phyloP scores from a whole-genome alignment of 805 yeast species.

The Hemisphaericaspora nanyangensis region DNA sequence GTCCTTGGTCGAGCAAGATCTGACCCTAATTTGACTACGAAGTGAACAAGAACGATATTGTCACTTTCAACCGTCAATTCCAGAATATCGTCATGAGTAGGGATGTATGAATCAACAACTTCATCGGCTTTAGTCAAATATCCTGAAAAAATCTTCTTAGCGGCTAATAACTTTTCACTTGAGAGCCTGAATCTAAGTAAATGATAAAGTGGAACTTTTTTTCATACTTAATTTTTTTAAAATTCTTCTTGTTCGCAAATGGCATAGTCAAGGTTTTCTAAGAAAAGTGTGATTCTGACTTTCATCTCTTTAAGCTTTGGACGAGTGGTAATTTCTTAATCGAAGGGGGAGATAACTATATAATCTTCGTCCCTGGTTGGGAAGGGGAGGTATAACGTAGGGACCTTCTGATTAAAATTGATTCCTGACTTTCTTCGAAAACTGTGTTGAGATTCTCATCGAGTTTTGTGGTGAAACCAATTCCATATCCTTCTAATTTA shows the following conservation, averaged over 20 bases:
- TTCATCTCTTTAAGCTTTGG: background rate
- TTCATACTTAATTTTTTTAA: too few relatives aligned
- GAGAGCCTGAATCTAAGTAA: background rate
- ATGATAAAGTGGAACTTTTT: background rate
- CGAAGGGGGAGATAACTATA: background rate
- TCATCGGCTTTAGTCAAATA: background rate
- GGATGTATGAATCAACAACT: background rate
- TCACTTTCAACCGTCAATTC: background rate
- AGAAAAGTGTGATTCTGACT: background rate
- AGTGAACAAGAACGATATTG: background rate
- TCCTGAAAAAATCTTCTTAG: background rate
- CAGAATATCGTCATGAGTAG: background rate
- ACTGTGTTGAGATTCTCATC: too few relatives aligned
- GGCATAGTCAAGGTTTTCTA: background rate
- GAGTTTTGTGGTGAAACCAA: too few relatives aligned
- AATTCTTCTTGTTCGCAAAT: background rate
- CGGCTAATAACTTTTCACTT: background rate
- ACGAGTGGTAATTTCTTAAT: too few relatives aligned
- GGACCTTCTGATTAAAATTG: too few relatives aligned
- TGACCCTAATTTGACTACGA: background rate
- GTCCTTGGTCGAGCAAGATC: background rate
- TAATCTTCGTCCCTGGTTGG: background rate
- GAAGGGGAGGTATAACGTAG: background rate
- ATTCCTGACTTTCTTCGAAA: too few relatives aligned
- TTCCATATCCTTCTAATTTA: background rate